Base-by-base conservation (phyloP, 495 filamentous ascomycete genomes). In the Cercophora newfieldiana region DNA sequence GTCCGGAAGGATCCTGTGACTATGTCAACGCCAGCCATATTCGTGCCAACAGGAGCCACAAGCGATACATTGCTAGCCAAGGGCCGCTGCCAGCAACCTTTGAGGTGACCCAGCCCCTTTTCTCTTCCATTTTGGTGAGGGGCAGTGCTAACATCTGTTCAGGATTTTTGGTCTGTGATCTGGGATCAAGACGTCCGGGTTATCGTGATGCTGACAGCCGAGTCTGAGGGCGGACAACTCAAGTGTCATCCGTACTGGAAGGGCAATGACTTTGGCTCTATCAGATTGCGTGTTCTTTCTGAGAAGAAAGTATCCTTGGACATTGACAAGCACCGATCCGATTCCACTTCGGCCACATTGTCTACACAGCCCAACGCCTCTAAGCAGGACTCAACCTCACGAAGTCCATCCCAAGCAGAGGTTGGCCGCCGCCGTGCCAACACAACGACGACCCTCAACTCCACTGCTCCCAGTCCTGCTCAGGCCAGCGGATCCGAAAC, bases 151-250 rank as follows among this genome's bases (percentile, higher is more conserved):
- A 88, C 74, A 26, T 24, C n/a, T n/a, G 8, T 29, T 48, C 76
- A 97, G 94, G 95, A 99, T 78, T 99, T 99, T 72, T 99, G 95
- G 95, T 93, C 91, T 53, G 89, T 97, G 22, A 84, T 97, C 51
- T 99, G 95, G 95, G 94, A 98, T 72, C 90, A 98, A 79, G 93
- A 97, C 73, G 88, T 96, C 25, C 88, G 93, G 60, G 91, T 98
- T 29, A 87, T 99, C 61, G 94, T 99, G 66, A 97, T 97, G 85
- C 82, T 99, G 62, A 98, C 95, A 3, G 94, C 95, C n/a, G 95
- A 99, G 75, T 81, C 88, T 25, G 95, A 99, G 81, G 91, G 95
- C 26, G 94, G 96, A 7, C 96, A 97, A 70, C 81, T 94, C 19
- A 99, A 98, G 76, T 95, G 94, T 64, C 93, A 99, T 73, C 89